Evolutionary conservation across 164 flowering plant species (phyloP), one percentile per base, ranked within the genome.

Genomic region (Platanus orientalis): DNA sequence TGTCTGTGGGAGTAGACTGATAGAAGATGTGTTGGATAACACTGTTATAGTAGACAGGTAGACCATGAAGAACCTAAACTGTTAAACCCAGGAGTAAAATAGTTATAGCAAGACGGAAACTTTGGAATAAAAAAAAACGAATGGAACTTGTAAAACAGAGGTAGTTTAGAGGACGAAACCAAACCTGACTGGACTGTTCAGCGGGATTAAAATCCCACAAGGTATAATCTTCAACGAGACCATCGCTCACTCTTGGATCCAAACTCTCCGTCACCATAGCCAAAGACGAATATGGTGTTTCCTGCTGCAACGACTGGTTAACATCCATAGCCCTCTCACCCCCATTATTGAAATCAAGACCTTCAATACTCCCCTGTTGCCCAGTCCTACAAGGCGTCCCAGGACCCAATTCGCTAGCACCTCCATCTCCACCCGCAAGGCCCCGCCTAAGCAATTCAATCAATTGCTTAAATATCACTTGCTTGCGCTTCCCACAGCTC

Each of bases 391-490:
- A 47, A 42, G 72, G 81, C 7, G 70, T 71, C 45, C 25, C 70
- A 0, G 81, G 77, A 16, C 71, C 71, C 76, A 67, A 61, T 40
- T 71, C 69, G 0, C 47, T 76, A 10, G n/a, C 76, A 24, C 60
- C 71, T 16, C 62, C 75, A 34, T 61, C 75, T 2, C 60, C 72
- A 3, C 42, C 77, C 60, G 48, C 66, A 59, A 64, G 65, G 57
- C 68, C 80, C 16, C 73, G 68, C 73, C 66, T 81, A 3, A 79
- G 36, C 78, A 90, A 51, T 80, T 83, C 88, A 39, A 78, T 24
- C 67, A 93, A 60, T 78, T 93, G 98, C 78, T 74, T 83, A 32
- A 73, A 48, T 1, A 93, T 73, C 68, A 80, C 76, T 62, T 82
- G 81, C 76, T 77, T 80, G 24, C 69, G 75, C 76, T 77, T 84